These are phyloP conservation scores for Salvia splendens DNA, from an alignment of 257 asterid genomes.

Conservation along the genomic window DNA sequence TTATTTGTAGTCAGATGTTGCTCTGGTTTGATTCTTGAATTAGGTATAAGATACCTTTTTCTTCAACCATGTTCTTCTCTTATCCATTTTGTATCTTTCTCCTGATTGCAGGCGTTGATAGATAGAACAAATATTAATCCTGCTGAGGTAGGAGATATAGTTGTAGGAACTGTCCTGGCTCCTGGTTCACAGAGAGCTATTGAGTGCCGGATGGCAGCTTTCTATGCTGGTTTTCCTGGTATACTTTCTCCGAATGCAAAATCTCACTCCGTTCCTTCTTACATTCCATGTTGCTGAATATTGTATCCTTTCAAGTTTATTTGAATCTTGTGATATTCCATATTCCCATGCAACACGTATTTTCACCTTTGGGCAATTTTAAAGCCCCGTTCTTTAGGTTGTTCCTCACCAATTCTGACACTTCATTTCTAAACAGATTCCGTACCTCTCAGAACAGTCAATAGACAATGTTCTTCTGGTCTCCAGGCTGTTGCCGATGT, in stretches of 20 bases:
- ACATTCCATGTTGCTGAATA: neutral
- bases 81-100: neutral
- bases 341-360: neutral
- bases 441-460: constrained; percentile 88
- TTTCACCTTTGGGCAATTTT: neutral
- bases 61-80: neutral
- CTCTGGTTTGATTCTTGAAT: constrained; percentile 4
- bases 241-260: neutral
- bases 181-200: constrained; percentile 83
- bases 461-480: constrained; percentile 92
- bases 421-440: constrained; percentile 45
- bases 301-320: constrained; percentile 5
- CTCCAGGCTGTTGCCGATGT: constrained; percentile 97
- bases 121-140: constrained; percentile 75
- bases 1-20: neutral
- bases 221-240: constrained; percentile 97
- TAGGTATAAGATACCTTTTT: neutral
- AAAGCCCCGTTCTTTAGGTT: neutral
- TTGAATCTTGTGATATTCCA: constrained; percentile 1
- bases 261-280: neutral
- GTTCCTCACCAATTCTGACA: constrained; percentile 16
- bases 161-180: constrained; percentile 87
- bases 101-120: constrained; percentile 58
- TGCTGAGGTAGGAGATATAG: constrained; percentile 85
- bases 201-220: constrained; percentile 93